These are phyloP conservation scores for Extremus antarcticus DNA, from an alignment of 495 filamentous ascomycete species.

Conservation along the genomic window DNA sequence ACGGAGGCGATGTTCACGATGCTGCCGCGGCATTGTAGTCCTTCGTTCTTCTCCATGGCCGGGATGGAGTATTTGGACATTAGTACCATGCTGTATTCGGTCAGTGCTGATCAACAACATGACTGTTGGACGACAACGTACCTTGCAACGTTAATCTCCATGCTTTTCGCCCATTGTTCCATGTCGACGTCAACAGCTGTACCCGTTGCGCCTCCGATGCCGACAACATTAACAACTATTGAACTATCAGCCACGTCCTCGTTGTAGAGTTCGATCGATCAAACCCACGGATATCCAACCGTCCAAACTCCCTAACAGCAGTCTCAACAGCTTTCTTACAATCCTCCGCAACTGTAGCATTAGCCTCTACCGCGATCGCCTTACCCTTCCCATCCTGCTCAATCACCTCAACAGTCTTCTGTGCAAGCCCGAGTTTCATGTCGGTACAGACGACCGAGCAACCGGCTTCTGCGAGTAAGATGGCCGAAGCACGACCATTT, in stretches of 20 bases:
- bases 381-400: conserved; percentile 20
- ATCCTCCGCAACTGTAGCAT: conserved; percentile 40
- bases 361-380: conserved; percentile 34
- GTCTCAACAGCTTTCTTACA: conserved; percentile 34
- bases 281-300: conserved; percentile 43
- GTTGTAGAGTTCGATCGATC: neutral
- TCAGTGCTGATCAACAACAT: neutral
- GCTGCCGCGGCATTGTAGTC: conserved; percentile 29
- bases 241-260: neutral
- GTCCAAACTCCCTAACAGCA: conserved; percentile 34
- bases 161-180: conserved; percentile 39
- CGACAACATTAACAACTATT: conserved; percentile 40
- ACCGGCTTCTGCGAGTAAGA: conserved; percentile 46
- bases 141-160: conserved; percentile 46
- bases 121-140: neutral
- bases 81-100: conserved; percentile 43
- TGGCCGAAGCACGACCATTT: conserved; percentile 47
- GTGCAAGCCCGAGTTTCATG: conserved; percentile 35
- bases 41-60: conserved; percentile 40
- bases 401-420: conserved; percentile 41
- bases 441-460: conserved; percentile 46
- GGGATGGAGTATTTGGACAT: conserved; percentile 47
- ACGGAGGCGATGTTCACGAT: conserved; percentile 51
- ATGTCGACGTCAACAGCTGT: conserved; percentile 46
- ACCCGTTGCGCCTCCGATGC: conserved; percentile 41